Conservation (phyloP, 208 protist species). For the Herpetomonas samuelpessoai region DNA sequence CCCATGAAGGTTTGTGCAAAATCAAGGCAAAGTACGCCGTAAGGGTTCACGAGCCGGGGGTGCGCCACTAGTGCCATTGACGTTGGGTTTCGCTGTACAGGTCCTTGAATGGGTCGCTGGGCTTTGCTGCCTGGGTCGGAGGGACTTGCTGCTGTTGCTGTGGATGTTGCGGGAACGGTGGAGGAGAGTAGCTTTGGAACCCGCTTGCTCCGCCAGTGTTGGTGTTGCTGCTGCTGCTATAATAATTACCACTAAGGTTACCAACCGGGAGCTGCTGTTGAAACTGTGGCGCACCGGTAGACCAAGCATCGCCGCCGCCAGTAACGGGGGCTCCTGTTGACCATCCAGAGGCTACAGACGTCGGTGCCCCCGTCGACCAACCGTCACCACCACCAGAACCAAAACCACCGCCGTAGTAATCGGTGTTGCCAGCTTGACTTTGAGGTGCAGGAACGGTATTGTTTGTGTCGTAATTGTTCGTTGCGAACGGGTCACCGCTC, state of each 20-base stretch:
- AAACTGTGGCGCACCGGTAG: constrained; percentile 15
- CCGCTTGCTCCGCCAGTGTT: not conserved
- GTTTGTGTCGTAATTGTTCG: too few relatives aligned
- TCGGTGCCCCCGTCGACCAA: constrained; percentile 16
- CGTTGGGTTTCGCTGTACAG: constrained; percentile 32
- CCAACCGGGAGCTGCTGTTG: not conserved
- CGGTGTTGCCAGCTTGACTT: not conserved
- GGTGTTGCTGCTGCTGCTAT: not conserved
- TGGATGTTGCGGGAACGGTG: constrained; percentile 1
- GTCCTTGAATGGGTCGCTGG: constrained; percentile 45
- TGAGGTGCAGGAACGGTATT: too few relatives aligned
- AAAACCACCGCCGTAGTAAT: not conserved
- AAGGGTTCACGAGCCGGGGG: not conserved
- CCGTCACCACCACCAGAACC: not conserved
- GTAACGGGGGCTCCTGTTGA: not conserved
- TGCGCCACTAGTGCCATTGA: constrained; percentile 19
- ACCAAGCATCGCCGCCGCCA: constrained; percentile 9
- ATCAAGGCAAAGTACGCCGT: constrained; percentile 11
- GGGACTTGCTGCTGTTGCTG: not conserved
- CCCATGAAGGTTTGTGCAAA: too few relatives aligned
- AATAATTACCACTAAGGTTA: not conserved
- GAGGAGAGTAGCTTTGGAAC: constrained; percentile 1
- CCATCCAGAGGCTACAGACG: not conserved
- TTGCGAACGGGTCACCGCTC: too few relatives aligned
- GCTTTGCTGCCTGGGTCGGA: constrained; percentile 11